These are phyloP conservation scores for Parascedosporium putredinis DNA, from an alignment of 2,329 filamentous ascomycete species.

Conservation along the genomic window DNA sequence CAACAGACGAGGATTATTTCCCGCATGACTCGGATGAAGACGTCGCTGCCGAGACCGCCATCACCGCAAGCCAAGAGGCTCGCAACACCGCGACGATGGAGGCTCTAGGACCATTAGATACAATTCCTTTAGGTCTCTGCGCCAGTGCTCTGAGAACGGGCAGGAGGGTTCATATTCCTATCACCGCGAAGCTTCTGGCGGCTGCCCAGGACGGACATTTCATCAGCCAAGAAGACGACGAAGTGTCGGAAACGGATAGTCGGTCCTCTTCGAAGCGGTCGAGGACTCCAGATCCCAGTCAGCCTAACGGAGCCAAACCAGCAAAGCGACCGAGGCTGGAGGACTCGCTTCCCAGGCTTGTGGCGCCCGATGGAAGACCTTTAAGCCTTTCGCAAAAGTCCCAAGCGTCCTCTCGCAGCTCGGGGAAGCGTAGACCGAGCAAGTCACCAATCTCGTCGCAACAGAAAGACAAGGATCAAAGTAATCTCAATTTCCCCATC, in stretches of 20 bases:
- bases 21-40: conserved; percentile 45
- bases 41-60: conserved; percentile 15
- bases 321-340: neutral
- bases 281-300: conserved; percentile 3
- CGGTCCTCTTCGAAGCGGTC: neutral
- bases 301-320: too few relatives aligned
- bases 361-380: neutral
- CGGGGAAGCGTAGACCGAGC: neutral
- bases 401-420: neutral
- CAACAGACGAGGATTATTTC: conserved; percentile 37
- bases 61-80: neutral
- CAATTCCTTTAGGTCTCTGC: conserved; percentile 24
- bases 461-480: conserved; percentile 15
- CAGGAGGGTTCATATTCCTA: conserved; percentile 24
- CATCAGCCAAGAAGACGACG: neutral
- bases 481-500: conserved; percentile 54
- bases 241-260: neutral
- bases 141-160: conserved; percentile 31
- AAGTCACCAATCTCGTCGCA: conserved; percentile 3
- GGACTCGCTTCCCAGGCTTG: conserved; percentile 1
- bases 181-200: conserved; percentile 28
- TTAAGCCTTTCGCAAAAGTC: neutral
- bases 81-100: neutral
- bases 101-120: neutral
- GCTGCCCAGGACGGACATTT: conserved; percentile 29